A percentile compares a stretch with the other conserved stretches of the same genome.
These are phyloP conservation scores for Cynara cardunculus DNA, from an alignment of 129 eudicot species.

Conservation along the genomic window DNA sequence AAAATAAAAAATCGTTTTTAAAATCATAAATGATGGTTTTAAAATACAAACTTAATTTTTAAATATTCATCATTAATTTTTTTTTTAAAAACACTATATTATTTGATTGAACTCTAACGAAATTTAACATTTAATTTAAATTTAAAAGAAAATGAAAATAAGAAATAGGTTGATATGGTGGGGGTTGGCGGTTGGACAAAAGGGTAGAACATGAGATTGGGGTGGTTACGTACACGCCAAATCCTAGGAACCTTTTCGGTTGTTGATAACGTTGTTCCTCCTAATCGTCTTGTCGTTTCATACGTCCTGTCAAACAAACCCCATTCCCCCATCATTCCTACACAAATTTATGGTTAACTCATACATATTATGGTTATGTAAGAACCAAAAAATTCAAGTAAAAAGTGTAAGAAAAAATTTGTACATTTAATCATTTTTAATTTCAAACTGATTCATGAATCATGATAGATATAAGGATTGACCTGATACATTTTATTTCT, in stretches of 20 bases:
- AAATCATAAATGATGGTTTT: neutral
- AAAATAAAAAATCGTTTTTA: neutral
- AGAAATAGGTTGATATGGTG: conserved; percentile 7
- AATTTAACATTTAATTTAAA: neutral
- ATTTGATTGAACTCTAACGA: neutral
- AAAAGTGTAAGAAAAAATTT: too few species aligned
- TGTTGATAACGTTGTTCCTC: conserved; percentile 28
- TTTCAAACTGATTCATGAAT: too few species aligned
- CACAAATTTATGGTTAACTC: too few species aligned
- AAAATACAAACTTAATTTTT: neutral
- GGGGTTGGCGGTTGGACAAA: conserved; percentile 17
- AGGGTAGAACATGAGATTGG: conserved; percentile 15
- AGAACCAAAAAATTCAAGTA: too few species aligned
- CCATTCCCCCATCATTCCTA: neutral
- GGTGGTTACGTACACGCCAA: conserved; percentile 24
- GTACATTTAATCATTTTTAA: too few species aligned
- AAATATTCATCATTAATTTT: neutral
- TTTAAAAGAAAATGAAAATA: neutral
- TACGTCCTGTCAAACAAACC: neutral
- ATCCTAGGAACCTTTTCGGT: conserved; percentile 27
- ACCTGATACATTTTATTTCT: too few species aligned
- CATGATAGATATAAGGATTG: too few species aligned
- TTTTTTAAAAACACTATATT: neutral
- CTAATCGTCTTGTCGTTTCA: conserved; percentile 5
- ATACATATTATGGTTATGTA: too few species aligned